phyloP scores from a whole-genome alignment of 306 rosid genomes.

The Glycine soja region DNA sequence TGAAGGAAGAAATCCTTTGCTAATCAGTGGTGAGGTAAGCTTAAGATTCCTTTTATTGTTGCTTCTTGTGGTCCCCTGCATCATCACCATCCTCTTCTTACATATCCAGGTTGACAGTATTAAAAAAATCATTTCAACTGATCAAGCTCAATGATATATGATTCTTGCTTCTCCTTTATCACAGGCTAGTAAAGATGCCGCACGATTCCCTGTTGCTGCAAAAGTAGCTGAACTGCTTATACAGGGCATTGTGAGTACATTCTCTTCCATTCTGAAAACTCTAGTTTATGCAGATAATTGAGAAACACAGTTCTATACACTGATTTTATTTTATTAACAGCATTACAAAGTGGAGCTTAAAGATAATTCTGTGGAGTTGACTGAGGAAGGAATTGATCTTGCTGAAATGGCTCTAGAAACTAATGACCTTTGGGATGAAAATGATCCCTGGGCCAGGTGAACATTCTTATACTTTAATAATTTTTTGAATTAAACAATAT shows the following conservation, averaged over 20 bases:
- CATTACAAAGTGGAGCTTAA: conserved; percentile 91
- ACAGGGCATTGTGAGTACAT: conserved; percentile 71
- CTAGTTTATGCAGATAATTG: conserved; percentile 33
- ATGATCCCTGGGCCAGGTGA: conserved; percentile 99
- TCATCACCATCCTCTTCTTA: conserved; percentile 16
- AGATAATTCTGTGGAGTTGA: conserved; percentile 91
- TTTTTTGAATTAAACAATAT: conserved; percentile 37
- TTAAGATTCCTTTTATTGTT: conserved; percentile 21
- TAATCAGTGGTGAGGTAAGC: conserved; percentile 94
- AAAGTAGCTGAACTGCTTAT: conserved; percentile 93
- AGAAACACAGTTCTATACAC: conserved; percentile 30
- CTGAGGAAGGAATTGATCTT: conserved; percentile 95
- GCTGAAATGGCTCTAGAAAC: conserved; percentile 98
- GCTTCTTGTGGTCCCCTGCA: conserved; percentile 6
- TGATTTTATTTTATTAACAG: conserved; percentile 60
- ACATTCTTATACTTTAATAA: conserved; percentile 35
- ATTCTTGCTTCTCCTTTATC: conserved; percentile 48
- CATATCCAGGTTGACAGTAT: conserved; percentile 36
- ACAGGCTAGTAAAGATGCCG: conserved; percentile 95
- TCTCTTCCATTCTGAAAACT: conserved; percentile 43
- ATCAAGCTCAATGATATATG: conserved; percentile 22
- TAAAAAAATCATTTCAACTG: conserved; percentile 36
- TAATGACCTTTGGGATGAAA: conserved; percentile 97
- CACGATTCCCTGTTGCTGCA: conserved; percentile 95
- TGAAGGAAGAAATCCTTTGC: conserved; percentile 96